phyloP scores from a whole-genome alignment of 1,284 basidiomycete genomes.

The Caloboletus inedulis region DNA sequence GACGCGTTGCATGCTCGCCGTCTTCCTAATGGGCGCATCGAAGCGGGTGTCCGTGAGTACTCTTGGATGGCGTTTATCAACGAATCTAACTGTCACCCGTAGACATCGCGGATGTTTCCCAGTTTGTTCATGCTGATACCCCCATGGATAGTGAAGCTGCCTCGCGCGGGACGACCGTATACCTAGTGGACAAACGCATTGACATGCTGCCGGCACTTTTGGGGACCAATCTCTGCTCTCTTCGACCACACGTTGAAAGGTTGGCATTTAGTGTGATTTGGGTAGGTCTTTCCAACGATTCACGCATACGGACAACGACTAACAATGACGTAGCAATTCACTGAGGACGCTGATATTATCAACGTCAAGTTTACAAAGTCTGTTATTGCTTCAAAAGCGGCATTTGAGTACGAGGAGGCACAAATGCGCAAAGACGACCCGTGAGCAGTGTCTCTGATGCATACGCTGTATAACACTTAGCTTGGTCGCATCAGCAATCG shows the following conservation, averaged over 20 bases:
- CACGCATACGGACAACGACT: neutral
- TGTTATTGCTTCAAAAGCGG: constrained; percentile 94
- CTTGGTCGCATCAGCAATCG: constrained; percentile 47
- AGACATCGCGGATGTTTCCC: constrained; percentile 99
- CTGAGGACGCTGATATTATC: constrained; percentile 84
- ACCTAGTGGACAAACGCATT: constrained; percentile 97
- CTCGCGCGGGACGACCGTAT: constrained; percentile 94
- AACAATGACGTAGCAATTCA: constrained; percentile 68
- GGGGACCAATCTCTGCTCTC: constrained; percentile 95
- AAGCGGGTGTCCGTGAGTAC: constrained; percentile 94
- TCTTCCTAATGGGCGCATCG: constrained; percentile 92
- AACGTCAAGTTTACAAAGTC: constrained; percentile 93
- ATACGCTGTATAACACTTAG: neutral
- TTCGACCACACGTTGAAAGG: constrained; percentile 91
- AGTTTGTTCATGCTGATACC: constrained; percentile 93
- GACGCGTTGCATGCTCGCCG: constrained; percentile 94
- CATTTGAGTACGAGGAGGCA: constrained; percentile 97
- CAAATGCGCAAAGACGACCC: constrained; percentile 92
- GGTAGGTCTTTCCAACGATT: constrained; percentile 51
- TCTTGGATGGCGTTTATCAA: neutral
- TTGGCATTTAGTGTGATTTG: constrained; percentile 96
- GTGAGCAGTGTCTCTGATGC: constrained; percentile 43
- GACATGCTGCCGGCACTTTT: constrained; percentile 97
- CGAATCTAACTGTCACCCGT: neutral
- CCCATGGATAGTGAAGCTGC: constrained; percentile 98